Conservation (phyloP, 2,329 filamentous ascomycete genomes). For the Arthrinium puccinioides region DNA sequence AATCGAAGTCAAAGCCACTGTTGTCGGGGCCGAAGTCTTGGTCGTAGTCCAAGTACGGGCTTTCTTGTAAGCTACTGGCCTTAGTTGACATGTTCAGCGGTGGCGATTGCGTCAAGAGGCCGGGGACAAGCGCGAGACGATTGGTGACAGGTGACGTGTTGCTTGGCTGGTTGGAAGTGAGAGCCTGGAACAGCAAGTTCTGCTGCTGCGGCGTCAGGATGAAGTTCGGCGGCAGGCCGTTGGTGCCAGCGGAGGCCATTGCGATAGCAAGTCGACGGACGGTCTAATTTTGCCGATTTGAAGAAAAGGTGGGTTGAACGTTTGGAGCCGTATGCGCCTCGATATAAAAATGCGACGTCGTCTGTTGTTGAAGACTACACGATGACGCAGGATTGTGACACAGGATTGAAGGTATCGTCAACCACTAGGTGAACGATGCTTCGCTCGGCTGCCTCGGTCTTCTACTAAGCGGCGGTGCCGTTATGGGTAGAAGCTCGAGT, state of each 20-base stretch:
- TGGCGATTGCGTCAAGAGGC: slow-evolving; percentile 43
- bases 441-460: too few species aligned
- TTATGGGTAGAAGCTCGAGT: too few species aligned
- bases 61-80: slow-evolving; percentile 57
- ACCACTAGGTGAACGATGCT: too few species aligned
- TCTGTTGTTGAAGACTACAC: too few species aligned
- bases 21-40: slow-evolving; percentile 69
- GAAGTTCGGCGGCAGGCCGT: slow-evolving; percentile 45
- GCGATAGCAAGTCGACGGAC: slow-evolving; percentile 6
- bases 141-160: slow-evolving; percentile 28
- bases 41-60: slow-evolving; percentile 77
- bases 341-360: too few species aligned
- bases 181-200: slow-evolving; percentile 65
- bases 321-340: too few species aligned
- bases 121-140: slow-evolving; percentile 36
- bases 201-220: slow-evolving; percentile 71
- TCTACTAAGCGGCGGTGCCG: too few species aligned
- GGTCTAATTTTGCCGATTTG: too few species aligned
- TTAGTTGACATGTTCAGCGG: slow-evolving; percentile 31
- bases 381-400: too few species aligned
- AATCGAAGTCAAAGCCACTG: slow-evolving; percentile 73
- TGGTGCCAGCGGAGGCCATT: slow-evolving; percentile 45
- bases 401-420: too few species aligned
- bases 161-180: slow-evolving; percentile 59
- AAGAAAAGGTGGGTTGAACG: too few species aligned